phyloP scores from a whole-genome alignment of 768 basidiomycete species.

The Russula emetica region DNA sequence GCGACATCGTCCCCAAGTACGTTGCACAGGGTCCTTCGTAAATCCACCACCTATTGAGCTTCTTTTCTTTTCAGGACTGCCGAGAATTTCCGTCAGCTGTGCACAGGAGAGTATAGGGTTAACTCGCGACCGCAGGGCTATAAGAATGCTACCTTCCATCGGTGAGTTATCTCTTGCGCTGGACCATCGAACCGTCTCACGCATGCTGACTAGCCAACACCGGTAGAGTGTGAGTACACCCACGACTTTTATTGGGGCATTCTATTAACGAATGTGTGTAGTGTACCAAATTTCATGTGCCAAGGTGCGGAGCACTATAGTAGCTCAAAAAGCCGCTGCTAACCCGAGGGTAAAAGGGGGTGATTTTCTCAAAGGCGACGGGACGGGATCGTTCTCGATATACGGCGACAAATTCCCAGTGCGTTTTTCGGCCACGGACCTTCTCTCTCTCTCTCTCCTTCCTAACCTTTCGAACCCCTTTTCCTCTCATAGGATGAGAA shows the following conservation, averaged over 20 bases:
- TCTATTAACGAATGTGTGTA: constrained; percentile 33
- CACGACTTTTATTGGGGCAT: constrained; percentile 7
- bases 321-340: not conserved
- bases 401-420: constrained; percentile 94
- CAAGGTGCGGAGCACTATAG: constrained; percentile 53
- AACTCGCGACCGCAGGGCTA: constrained; percentile 87
- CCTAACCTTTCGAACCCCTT: not conserved
- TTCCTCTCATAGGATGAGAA: constrained; percentile 73
- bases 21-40: constrained; percentile 29
- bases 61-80: constrained; percentile 64
- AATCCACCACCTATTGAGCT: constrained; percentile 9
- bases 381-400: constrained; percentile 95
- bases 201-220: constrained; percentile 28
- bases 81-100: constrained; percentile 96
- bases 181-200: constrained; percentile 29
- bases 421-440: constrained; percentile 29
- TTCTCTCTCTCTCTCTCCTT: too few relatives aligned
- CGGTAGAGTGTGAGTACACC: constrained; percentile 59
- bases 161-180: constrained; percentile 46
- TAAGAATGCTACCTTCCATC: constrained; percentile 87
- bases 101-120: constrained; percentile 91
- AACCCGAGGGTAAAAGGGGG: constrained; percentile 52
- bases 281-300: constrained; percentile 93
- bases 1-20: constrained; percentile 92
- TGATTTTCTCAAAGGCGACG: constrained; percentile 92